These are phyloP conservation scores for Andrographis paniculata DNA, from an alignment of 305 asterid species.

Conservation along the genomic window DNA sequence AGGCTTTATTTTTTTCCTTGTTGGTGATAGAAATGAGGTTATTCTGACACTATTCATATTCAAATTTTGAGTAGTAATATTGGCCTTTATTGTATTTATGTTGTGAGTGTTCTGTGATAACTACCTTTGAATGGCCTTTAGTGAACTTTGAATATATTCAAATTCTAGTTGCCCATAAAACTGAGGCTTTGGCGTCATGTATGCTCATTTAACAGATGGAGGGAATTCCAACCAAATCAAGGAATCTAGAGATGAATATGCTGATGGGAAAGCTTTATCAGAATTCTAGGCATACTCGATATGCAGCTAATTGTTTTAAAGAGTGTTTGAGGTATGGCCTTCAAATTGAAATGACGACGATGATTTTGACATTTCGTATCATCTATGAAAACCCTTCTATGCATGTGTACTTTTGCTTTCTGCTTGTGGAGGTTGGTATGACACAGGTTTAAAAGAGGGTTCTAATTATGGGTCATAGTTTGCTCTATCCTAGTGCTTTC, in stretches of 20 bases:
- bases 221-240: constrained; percentile 83
- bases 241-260: constrained; percentile 86
- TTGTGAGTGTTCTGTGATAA: constrained; percentile 7
- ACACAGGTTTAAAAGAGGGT: neutral
- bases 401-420: neutral
- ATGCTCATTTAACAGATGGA: constrained; percentile 53
- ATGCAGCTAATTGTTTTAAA: constrained; percentile 75
- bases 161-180: neutral
- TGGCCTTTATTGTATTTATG: constrained; percentile 8
- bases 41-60: neutral
- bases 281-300: constrained; percentile 81
- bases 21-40: neutral
- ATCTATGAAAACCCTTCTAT: neutral
- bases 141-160: neutral
- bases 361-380: neutral
- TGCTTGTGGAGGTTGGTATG: neutral
- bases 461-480: neutral
- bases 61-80: neutral
- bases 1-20: constrained; percentile 11
- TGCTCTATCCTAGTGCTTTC: constrained; percentile 15
- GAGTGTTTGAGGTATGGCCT: constrained; percentile 97
- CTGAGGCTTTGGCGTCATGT: constrained; percentile 7
- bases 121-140: constrained; percentile 9
- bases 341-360: too few species aligned
- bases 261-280: constrained; percentile 90